Conservation (phyloP, 179 eudicot genomes). For the Vitellaria paradoxa region DNA sequence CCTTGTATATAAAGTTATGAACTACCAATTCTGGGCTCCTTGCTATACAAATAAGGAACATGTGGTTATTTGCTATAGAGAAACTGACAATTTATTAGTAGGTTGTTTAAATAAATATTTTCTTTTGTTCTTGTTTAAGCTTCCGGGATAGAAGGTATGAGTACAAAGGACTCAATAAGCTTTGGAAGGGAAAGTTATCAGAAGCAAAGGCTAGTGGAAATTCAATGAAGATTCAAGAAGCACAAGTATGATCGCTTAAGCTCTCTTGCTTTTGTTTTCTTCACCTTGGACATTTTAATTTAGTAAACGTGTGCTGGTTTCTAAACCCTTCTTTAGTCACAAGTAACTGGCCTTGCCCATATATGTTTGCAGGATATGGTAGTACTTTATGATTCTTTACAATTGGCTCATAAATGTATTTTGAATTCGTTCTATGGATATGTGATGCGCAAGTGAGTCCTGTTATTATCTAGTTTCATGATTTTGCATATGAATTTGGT, state of each 20-base stretch:
- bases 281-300: neutral
- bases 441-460: constrained; percentile 96
- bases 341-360: constrained; percentile 10
- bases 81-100: neutral
- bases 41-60: neutral
- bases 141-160: constrained; percentile 99
- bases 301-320: constrained; percentile 1
- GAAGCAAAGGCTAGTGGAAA: constrained; percentile 95
- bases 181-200: constrained; percentile 91
- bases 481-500: constrained; percentile 11
- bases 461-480: constrained; percentile 8
- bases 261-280: constrained; percentile 8
- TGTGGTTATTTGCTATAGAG: neutral
- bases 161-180: constrained; percentile 96
- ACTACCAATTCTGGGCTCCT: neutral
- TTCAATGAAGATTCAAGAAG: constrained; percentile 95
- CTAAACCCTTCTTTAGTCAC: neutral
- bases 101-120: constrained; percentile 9
- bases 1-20: neutral
- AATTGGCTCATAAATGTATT: constrained; percentile 98
- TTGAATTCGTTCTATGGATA: constrained; percentile 98
- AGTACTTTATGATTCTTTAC: constrained; percentile 90
- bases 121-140: constrained; percentile 37
- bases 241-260: constrained; percentile 56
- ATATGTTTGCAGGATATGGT: constrained; percentile 80